These are phyloP conservation scores for Kurtzmaniella quercitrusa DNA, from an alignment of 1,139 yeast species.

Conservation along the genomic window DNA sequence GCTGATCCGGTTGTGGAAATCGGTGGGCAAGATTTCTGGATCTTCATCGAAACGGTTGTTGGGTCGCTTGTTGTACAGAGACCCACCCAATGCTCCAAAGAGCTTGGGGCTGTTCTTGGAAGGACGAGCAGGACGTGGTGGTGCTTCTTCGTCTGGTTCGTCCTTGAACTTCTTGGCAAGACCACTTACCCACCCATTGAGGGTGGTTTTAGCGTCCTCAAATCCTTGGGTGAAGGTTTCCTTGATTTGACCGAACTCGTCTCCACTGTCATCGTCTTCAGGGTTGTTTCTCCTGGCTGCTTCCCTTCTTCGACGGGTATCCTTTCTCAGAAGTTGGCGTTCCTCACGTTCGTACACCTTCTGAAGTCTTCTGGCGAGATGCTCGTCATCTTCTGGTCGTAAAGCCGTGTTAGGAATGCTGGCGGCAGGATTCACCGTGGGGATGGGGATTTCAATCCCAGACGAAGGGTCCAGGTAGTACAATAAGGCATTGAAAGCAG, in stretches of 20 bases:
- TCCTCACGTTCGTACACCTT: conserved; percentile 57
- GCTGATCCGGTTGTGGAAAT: conserved; percentile 52
- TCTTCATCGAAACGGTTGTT: conserved; percentile 48
- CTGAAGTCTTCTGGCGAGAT: conserved; percentile 77
- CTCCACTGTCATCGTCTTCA: conserved; percentile 52
- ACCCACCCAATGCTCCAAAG: conserved; percentile 48
- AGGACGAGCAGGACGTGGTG: not conserved
- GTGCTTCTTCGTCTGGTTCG: conserved; percentile 12
- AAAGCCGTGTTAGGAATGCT: conserved; percentile 14
- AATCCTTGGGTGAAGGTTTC: conserved; percentile 72
- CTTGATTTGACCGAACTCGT: conserved; percentile 63
- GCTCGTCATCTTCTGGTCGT: conserved; percentile 62
- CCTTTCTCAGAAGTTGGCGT: conserved; percentile 16
- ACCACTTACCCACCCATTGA: conserved; percentile 80
- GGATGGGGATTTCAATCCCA: conserved; percentile 52
- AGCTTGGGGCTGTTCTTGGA: conserved; percentile 21
- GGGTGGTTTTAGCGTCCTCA: conserved; percentile 76
- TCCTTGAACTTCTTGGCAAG: conserved; percentile 53
- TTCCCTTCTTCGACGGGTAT: not conserved
- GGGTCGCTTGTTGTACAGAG: conserved; percentile 29
- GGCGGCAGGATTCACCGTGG: not conserved
- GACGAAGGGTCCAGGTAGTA: conserved; percentile 75
- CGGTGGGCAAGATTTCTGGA: conserved; percentile 48
- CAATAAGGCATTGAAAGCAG: conserved; percentile 84
- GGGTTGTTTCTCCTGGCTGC: conserved; percentile 19